Evolutionary conservation across 768 basidiomycete genomes (phyloP).

Genomic region (Boletus bicolor): DNA sequence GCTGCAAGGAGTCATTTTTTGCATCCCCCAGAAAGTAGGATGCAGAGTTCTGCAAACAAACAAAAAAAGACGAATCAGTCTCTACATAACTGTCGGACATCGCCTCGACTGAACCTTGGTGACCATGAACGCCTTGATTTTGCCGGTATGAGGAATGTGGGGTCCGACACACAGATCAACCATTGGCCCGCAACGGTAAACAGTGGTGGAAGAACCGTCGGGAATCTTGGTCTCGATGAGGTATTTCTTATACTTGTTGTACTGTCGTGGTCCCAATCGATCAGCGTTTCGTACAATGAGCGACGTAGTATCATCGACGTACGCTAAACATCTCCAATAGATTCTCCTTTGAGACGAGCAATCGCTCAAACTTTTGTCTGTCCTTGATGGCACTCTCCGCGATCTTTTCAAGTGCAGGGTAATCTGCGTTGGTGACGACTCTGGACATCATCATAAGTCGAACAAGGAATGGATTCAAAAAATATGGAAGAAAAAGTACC

Average conservation of each 20-base stretch:
- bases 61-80: not conserved
- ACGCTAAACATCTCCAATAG: conserved; percentile 95
- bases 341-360: conserved; percentile 92
- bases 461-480: too few species aligned
- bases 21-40: conserved; percentile 97
- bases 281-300: not conserved
- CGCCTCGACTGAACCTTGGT: conserved; percentile 63
- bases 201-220: conserved; percentile 94
- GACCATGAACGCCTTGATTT: conserved; percentile 96
- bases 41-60: conserved; percentile 72
- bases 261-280: conserved; percentile 47
- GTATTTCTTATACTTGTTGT: conserved; percentile 98
- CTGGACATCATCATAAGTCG: conserved; percentile 34
- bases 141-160: conserved; percentile 96
- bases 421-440: conserved; percentile 77
- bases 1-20: conserved; percentile 90
- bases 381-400: conserved; percentile 89
- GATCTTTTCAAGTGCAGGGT: conserved; percentile 84
- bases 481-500: conserved; percentile 37
- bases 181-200: conserved; percentile 98
- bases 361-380: conserved; percentile 94
- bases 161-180: conserved; percentile 96
- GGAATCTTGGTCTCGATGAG: conserved; percentile 94
- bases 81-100: not conserved
- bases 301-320: conserved; percentile 27